phyloP scores from a whole-genome alignment of 2,329 filamentous ascomycete species.

The Cadophora luteo-olivacea region DNA sequence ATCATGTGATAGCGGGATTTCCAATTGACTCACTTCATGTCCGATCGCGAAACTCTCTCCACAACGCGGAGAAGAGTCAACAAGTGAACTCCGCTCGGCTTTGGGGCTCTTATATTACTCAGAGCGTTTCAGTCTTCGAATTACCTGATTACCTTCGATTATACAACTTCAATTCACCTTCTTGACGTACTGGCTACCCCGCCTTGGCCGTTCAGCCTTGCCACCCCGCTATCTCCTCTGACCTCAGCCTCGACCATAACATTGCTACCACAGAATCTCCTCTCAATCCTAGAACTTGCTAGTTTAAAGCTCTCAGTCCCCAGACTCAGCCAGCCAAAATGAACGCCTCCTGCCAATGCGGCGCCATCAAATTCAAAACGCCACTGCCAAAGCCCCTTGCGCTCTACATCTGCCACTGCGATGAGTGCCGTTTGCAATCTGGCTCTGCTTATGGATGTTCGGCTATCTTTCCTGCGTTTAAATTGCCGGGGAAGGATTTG shows the following conservation, averaged over 20 bases:
- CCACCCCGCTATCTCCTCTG: neutral
- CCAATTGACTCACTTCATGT: neutral
- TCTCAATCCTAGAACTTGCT: neutral
- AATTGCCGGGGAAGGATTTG: slow-evolving; percentile 55
- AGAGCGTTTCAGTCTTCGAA: neutral
- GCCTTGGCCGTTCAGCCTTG: slow-evolving; percentile 4
- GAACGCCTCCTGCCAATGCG: slow-evolving; percentile 55
- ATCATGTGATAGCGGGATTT: slow-evolving; percentile 18
- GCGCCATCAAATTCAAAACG: slow-evolving; percentile 66
- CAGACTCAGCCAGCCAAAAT: slow-evolving; percentile 23
- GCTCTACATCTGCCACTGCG: slow-evolving; percentile 76
- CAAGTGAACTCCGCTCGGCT: neutral
- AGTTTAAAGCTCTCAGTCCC: neutral
- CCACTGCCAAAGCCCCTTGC: slow-evolving; percentile 64
- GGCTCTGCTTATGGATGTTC: slow-evolving; percentile 72
- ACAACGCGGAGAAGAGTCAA: slow-evolving; percentile 14
- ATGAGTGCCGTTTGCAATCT: slow-evolving; percentile 69
- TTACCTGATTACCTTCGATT: neutral
- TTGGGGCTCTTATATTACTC: neutral
- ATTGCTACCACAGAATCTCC: neutral
- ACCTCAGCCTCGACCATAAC: slow-evolving; percentile 6
- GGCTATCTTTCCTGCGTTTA: slow-evolving; percentile 73
- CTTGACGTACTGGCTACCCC: neutral
- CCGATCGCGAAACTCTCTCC: neutral
- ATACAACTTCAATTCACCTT: neutral